phyloP scores from a whole-genome alignment of 345 rosid species.

The Kandelia obovata region DNA sequence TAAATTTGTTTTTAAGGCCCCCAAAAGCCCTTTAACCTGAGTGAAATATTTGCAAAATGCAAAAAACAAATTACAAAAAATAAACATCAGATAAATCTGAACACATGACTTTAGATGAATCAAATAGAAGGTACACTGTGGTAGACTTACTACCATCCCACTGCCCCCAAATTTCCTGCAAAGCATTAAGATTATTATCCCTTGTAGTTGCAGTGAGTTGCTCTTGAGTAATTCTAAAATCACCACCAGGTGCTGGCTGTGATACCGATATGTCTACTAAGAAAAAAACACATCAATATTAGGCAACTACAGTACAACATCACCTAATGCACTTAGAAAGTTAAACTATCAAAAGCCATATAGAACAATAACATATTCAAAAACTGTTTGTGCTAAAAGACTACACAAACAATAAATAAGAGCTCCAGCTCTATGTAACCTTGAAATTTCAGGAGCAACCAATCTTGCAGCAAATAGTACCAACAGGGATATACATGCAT shows the following conservation, averaged over 20 bases:
- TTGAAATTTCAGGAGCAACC: too few relatives aligned
- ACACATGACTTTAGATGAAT: background rate
- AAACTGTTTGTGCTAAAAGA: too few relatives aligned
- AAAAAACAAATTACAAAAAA: constrained; percentile 12
- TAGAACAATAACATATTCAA: too few relatives aligned
- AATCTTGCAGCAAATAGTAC: too few relatives aligned
- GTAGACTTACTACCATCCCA: constrained; percentile 51
- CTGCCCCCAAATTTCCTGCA: constrained; percentile 68
- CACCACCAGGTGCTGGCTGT: constrained; percentile 40
- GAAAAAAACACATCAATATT: background rate
- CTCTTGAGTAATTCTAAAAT: constrained; percentile 62
- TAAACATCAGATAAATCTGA: background rate
- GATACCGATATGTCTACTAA: constrained; percentile 32
- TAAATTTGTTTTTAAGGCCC: constrained; percentile 50
- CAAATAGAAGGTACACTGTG: background rate
- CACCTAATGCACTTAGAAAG: too few relatives aligned
- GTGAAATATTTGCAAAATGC: background rate
- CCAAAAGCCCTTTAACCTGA: constrained; percentile 71
- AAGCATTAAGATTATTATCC: constrained; percentile 55
- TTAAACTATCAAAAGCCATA: too few relatives aligned
- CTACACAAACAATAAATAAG: too few relatives aligned
- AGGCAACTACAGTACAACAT: background rate
- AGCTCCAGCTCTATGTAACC: too few relatives aligned
- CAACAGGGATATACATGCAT: too few relatives aligned
- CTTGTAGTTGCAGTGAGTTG: constrained; percentile 68